Conservation (phyloP, 1,139 yeast species). For the Debaryomyces sp. region DNA sequence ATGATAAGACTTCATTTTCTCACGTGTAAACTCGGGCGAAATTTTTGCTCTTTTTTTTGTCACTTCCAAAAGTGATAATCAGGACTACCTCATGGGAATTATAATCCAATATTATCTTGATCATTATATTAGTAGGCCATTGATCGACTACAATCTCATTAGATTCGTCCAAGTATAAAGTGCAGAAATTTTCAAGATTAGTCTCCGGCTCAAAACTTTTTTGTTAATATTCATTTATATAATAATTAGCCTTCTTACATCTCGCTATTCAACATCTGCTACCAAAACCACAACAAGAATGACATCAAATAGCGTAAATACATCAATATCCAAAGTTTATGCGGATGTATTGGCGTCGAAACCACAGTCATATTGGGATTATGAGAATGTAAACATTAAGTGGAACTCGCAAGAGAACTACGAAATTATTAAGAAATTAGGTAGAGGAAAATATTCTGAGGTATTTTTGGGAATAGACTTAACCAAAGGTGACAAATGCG, state of each 20-base stretch:
- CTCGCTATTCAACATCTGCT: slow-evolving; percentile 3
- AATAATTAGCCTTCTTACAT: slow-evolving; percentile 3
- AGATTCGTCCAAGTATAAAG: background rate
- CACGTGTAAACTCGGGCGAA: slow-evolving; percentile 2
- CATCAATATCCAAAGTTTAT: slow-evolving; percentile 45
- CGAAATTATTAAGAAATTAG: slow-evolving; percentile 48
- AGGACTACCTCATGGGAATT: background rate
- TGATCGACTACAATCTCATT: background rate
- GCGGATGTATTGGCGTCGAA: slow-evolving; percentile 46
- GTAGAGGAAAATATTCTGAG: slow-evolving; percentile 53
- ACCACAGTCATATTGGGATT: slow-evolving; percentile 52
- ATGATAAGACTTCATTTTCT: background rate
- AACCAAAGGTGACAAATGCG: slow-evolving; percentile 50
- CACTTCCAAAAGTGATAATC: background rate
- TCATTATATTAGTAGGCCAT: slow-evolving; percentile 1
- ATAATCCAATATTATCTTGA: background rate
- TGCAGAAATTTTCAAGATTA: slow-evolving; percentile 5
- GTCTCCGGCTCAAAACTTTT: background rate
- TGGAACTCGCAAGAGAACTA: slow-evolving; percentile 53
- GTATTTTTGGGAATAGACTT: slow-evolving; percentile 46
- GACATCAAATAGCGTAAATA: slow-evolving; percentile 19
- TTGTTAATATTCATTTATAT: slow-evolving; percentile 3
- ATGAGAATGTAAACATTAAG: slow-evolving; percentile 45
- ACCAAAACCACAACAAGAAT: slow-evolving; percentile 2
- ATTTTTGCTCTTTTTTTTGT: background rate